A percentile compares a stretch with the other conserved stretches of the same genome.
phyloP scores from a whole-genome alignment of 306 rosid genomes.

The Glycine latifolia region DNA sequence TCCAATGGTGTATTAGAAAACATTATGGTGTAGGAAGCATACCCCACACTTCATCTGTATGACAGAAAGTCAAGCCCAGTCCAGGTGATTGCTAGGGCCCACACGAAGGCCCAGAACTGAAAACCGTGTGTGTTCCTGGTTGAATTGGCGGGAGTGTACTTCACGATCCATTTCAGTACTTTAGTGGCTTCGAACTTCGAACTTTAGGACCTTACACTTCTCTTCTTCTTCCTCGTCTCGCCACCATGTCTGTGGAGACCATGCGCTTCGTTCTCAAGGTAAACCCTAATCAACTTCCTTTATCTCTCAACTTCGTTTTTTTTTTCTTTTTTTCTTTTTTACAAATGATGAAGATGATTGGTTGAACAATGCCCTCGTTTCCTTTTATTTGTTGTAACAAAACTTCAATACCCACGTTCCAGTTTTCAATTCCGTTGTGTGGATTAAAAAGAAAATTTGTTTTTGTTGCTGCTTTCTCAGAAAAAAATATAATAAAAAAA shows the following conservation, averaged over 20 bases:
- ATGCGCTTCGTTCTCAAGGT: conserved; percentile 71
- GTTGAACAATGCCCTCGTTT: neutral
- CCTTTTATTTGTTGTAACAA: neutral
- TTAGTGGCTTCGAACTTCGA: neutral
- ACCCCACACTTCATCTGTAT: too few relatives aligned
- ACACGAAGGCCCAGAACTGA: neutral
- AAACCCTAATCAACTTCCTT: neutral
- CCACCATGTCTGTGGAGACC: conserved; percentile 39
- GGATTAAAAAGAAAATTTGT: neutral
- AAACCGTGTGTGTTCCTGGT: neutral
- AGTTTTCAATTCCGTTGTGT: neutral
- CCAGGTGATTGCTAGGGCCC: neutral
- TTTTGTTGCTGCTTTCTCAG: neutral
- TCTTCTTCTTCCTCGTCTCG: neutral
- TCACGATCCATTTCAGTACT: neutral
- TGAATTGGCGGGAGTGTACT: conserved; percentile 46
- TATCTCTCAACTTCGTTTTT: neutral
- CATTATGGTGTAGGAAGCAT: too few relatives aligned
- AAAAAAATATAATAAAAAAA: neutral
- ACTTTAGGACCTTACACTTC: neutral
- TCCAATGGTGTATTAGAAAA: too few relatives aligned
- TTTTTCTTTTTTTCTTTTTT: neutral
- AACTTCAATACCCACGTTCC: conserved; percentile 9
- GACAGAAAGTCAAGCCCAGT: neutral
- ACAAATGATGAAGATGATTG: neutral